Base-by-base conservation (phyloP, 305 asterid species). In the Withania somnifera region DNA sequence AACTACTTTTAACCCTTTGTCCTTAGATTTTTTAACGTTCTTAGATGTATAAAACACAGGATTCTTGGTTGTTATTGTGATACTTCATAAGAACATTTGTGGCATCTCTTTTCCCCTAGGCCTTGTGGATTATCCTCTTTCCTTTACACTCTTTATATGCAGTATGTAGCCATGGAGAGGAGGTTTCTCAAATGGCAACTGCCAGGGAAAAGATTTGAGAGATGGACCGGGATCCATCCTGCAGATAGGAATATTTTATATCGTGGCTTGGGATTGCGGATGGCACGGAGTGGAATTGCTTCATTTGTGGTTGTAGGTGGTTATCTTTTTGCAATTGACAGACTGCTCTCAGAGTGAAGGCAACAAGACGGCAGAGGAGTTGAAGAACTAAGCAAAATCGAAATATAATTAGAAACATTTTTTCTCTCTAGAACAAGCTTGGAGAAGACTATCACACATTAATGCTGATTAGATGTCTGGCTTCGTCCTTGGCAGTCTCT, bases 281-380 rank as follows among this genome's bases (percentile, higher is more conserved):
- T 95, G 97, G 97, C 96, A 81, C 93, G 97, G 82, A 90, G 91
- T 84, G 98, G 99, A 85, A 47, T 93, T 54, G 91, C 97, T 20
- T 93, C 98, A 38, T 89, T 92, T 82, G 79, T 90, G 83, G 36
- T 93, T 11, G 97, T 95, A 10, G 97, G 99, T 83, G 89, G 92
- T 84, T 97, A 97, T 84, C 91, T 84, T 84, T 83, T 91, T 54
- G 89, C 95, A 75, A 77, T 94, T 26, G 88, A 88, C 81, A 89
- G 82, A 76, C 80, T 93, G 78, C 84, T 83, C 22, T 71, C 82
- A 0, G 79, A 82, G 69, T 84, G 83, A 84, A 45, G 61, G 77
- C 56, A 69, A 54, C 40, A 47, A n/a, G 17, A 56, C 7, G 0
- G 0, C 8, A 3, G 71, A 20, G 32, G 77, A 6, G 17, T 1